Evolutionary conservation across 2,329 filamentous ascomycete genomes (phyloP).

Genomic region (Ophidiomyces ophidiicola): DNA sequence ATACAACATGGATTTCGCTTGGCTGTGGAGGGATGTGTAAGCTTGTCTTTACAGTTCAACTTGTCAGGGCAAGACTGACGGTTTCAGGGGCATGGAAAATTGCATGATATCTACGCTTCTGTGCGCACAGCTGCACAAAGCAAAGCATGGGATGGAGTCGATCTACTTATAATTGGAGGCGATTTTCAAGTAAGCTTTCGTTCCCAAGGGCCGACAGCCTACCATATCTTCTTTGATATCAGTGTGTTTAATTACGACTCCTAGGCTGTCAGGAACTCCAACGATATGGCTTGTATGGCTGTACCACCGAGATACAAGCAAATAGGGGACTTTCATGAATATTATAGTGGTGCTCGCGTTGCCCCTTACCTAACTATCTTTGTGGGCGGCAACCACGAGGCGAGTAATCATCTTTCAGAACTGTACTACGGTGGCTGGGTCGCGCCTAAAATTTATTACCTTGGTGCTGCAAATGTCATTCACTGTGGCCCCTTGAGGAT

Average conservation of each 20-base stretch:
- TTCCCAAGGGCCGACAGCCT: no score
- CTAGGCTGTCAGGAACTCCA: constrained; percentile 73
- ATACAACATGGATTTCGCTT: constrained; percentile 4
- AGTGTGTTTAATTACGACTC: constrained; percentile 12
- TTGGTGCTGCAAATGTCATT: constrained; percentile 83
- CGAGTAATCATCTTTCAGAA: constrained; percentile 78
- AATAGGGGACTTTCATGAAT: constrained; percentile 86
- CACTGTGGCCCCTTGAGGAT: constrained; percentile 75
- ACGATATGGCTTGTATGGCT: constrained; percentile 78
- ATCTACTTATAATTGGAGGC: constrained; percentile 86
- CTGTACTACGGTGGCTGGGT: constrained; percentile 96
- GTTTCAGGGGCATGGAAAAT: constrained; percentile 69
- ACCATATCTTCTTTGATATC: constrained; percentile 5
- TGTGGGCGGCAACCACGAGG: constrained; percentile 90
- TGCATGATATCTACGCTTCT: constrained; percentile 82
- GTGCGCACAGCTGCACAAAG: constrained; percentile 55
- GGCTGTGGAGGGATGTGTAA: constrained; percentile 14
- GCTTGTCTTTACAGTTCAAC: not conserved
- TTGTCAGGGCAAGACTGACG: not conserved
- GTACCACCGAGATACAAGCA: constrained; percentile 77
- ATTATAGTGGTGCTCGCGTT: constrained; percentile 65
- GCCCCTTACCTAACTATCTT: constrained; percentile 89
- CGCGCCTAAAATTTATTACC: constrained; percentile 91
- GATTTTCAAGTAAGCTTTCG: constrained; percentile 64
- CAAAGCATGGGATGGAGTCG: constrained; percentile 68